These are phyloP conservation scores for Thermothelomyces thermophilus DNA, from an alignment of 2,329 filamentous ascomycete species.

Conservation along the genomic window DNA sequence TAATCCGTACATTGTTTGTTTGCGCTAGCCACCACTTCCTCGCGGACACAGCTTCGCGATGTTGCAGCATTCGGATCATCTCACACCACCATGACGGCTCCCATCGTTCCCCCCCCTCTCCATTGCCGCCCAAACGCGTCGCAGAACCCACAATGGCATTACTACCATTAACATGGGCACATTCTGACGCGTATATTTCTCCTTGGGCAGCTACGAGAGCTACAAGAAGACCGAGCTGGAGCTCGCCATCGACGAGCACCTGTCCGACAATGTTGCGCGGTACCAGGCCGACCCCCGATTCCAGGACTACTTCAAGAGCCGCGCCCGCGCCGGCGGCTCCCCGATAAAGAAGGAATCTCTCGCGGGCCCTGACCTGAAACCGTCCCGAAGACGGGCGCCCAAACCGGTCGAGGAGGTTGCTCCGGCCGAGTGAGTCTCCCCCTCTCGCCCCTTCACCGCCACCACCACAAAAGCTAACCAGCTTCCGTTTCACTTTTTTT, in stretches of 20 bases:
- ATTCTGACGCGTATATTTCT: constrained; percentile 5
- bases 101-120: too few relatives aligned
- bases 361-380: constrained; percentile 36
- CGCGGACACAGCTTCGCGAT: background rate
- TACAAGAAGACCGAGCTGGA: constrained; percentile 78
- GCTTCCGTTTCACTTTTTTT: background rate
- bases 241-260: constrained; percentile 62
- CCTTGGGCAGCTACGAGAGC: constrained; percentile 53
- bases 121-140: too few relatives aligned
- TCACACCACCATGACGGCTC: too few relatives aligned
- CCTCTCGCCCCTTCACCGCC: background rate
- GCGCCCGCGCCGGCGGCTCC: constrained; percentile 52
- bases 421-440: constrained; percentile 38
- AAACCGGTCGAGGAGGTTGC: constrained; percentile 41
- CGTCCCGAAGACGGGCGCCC: constrained; percentile 39
- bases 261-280: constrained; percentile 60
- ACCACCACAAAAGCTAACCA: background rate
- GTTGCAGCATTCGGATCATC: constrained; percentile 7
- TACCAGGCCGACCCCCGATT: constrained; percentile 60
- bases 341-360: constrained; percentile 51
- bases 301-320: constrained; percentile 67
- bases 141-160: background rate
- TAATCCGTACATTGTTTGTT: background rate
- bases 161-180: background rate
- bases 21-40: background rate